These are phyloP conservation scores for Borovskyia barvae DNA, from an alignment of 208 protist genomes.

Conservation along the genomic window DNA sequence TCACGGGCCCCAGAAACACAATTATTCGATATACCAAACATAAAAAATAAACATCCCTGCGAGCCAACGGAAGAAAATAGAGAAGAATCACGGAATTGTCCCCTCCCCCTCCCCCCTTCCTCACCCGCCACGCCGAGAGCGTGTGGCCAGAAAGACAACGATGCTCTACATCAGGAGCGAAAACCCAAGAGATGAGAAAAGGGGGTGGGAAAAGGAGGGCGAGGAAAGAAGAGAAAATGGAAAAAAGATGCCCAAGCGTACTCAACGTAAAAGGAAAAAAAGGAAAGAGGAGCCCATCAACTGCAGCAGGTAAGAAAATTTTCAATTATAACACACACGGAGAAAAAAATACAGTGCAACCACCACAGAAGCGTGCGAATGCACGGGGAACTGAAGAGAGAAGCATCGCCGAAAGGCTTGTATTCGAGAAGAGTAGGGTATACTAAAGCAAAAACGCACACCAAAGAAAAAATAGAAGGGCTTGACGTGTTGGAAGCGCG, in stretches of 20 bases:
- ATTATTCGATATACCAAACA: neutral
- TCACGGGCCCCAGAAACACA: neutral
- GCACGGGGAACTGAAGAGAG: too few relatives aligned
- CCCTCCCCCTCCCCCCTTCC: too few relatives aligned
- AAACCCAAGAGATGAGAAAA: conserved; percentile 4
- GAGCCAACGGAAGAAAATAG: conserved; percentile 6
- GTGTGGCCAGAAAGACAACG: too few relatives aligned
- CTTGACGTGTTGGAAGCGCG: too few relatives aligned
- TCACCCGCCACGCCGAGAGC: too few relatives aligned
- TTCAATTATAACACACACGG: too few relatives aligned
- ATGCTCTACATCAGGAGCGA: neutral
- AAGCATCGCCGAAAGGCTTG: neutral
- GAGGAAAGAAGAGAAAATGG: neutral
- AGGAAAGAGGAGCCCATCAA: neutral
- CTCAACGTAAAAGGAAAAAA: conserved; percentile 12
- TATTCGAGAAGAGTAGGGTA: too few relatives aligned
- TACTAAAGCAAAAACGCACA: neutral
- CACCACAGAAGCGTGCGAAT: too few relatives aligned
- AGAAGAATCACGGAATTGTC: too few relatives aligned
- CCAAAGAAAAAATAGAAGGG: conserved; percentile 11
- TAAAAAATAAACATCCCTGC: neutral
- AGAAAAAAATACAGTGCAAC: too few relatives aligned
- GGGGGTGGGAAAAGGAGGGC: neutral
- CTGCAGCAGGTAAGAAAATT: conserved; percentile 5
- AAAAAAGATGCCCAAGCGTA: neutral